Conservation (phyloP, 2,329 filamentous ascomycete species). For the Cytospora chrysosperma region DNA sequence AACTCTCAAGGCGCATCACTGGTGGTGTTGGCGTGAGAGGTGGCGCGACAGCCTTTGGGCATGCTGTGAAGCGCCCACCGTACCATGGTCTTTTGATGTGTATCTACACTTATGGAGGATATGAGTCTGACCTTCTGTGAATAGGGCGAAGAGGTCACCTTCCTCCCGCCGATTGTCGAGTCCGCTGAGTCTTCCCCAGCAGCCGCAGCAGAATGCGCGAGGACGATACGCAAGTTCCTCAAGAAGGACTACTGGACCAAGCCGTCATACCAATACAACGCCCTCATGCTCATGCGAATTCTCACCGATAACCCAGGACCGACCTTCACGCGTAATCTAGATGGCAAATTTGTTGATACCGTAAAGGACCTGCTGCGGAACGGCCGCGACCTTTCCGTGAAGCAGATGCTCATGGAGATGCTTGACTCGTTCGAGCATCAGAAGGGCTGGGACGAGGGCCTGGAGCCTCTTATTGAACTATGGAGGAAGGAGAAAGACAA, state of each 20-base stretch:
- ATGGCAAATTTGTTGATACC: slow-evolving; percentile 76
- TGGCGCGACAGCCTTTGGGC: neutral
- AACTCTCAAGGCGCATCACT: neutral
- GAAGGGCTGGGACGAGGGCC: slow-evolving; percentile 71
- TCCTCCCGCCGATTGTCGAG: slow-evolving; percentile 91
- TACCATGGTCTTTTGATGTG: neutral
- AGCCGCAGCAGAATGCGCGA: slow-evolving; percentile 79
- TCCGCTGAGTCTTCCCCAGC: slow-evolving; percentile 86
- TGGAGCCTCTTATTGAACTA: slow-evolving; percentile 73
- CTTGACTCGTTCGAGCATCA: slow-evolving; percentile 73
- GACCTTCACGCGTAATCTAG: slow-evolving; percentile 87
- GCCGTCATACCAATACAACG: slow-evolving; percentile 85
- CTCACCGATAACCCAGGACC: slow-evolving; percentile 86
- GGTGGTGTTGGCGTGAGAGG: neutral
- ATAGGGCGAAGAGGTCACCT: slow-evolving; percentile 85
- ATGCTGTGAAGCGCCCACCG: neutral
- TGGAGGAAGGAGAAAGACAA: slow-evolving; percentile 85
- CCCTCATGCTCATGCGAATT: slow-evolving; percentile 92
- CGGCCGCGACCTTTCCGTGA: slow-evolving; percentile 71
- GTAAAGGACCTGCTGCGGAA: slow-evolving; percentile 72
- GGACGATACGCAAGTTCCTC: slow-evolving; percentile 79
- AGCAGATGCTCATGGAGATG: slow-evolving; percentile 84
- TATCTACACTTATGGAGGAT: slow-evolving; percentile 20
- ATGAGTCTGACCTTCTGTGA: neutral
- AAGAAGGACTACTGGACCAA: slow-evolving; percentile 65